Conservation (phyloP, 2,329 filamentous ascomycete species). For the Trichophyton benhamiae region DNA sequence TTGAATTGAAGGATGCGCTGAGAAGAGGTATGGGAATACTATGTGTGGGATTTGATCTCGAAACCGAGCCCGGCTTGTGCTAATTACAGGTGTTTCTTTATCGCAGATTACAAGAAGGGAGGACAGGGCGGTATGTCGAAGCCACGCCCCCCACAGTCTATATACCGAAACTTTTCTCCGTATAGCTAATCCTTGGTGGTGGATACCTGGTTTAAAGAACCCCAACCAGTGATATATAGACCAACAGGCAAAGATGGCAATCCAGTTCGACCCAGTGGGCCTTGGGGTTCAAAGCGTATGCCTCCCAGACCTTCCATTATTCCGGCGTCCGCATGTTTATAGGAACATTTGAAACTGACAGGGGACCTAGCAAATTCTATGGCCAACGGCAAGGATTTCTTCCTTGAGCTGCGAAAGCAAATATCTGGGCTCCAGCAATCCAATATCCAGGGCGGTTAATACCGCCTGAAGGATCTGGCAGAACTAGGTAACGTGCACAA, state of each 20-base stretch:
- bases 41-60: background rate
- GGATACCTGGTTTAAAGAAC: background rate
- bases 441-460: background rate
- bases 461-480: background rate
- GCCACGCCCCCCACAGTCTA: background rate
- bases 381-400: constrained; percentile 39
- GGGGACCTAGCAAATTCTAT: constrained; percentile 32
- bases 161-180: background rate
- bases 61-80: background rate
- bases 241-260: constrained; percentile 23
- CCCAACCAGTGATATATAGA: constrained; percentile 26
- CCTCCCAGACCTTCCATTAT: background rate
- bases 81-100: background rate
- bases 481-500: background rate
- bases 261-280: constrained; percentile 25
- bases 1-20: constrained; percentile 31
- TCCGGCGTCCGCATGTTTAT: background rate
- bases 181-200: background rate
- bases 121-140: constrained; percentile 19
- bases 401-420: constrained; percentile 38
- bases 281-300: constrained; percentile 37
- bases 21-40: constrained; percentile 24
- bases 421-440: constrained; percentile 29
- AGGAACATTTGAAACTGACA: constrained; percentile 10
- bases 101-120: background rate